Conservation (phyloP, 2,329 filamentous ascomycete species). For the Aspergillus floridensis region DNA sequence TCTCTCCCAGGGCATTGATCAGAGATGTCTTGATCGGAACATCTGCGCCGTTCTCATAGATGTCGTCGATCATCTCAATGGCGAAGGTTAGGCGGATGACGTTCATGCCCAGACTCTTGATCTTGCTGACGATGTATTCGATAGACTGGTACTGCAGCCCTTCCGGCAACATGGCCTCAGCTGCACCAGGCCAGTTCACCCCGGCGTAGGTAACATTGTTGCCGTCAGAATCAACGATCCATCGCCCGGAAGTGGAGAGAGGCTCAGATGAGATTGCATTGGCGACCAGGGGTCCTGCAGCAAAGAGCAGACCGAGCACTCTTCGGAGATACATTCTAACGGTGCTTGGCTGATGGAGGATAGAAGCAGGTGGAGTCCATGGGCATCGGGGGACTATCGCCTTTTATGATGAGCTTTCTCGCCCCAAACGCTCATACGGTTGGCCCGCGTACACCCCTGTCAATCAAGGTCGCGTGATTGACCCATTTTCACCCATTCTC, state of each 20-base stretch:
- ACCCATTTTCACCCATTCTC: neutral
- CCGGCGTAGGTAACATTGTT: constrained; percentile 29
- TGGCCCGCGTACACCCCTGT: neutral
- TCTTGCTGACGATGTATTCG: constrained; percentile 25
- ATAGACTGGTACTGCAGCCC: constrained; percentile 32
- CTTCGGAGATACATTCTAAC: neutral
- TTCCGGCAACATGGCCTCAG: constrained; percentile 34
- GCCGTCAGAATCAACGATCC: constrained; percentile 40
- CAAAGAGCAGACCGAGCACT: neutral
- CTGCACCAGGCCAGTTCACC: constrained; percentile 34
- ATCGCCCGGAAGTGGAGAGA: constrained; percentile 33
- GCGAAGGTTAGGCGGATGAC: constrained; percentile 41
- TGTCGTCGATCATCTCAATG: constrained; percentile 44
- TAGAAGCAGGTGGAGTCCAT: neutral
- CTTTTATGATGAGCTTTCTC: neutral
- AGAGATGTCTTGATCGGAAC: constrained; percentile 40
- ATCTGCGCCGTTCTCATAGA: constrained; percentile 41
- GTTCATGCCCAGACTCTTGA: constrained; percentile 33
- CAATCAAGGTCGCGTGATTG: neutral
- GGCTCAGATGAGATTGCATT: constrained; percentile 11
- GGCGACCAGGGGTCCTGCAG: neutral
- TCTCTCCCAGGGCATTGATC: constrained; percentile 39
- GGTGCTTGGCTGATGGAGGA: neutral
- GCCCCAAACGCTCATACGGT: neutral
- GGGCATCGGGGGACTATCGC: neutral